Percentiles rank a stretch among this genome's conserved stretches.
phyloP scores from a whole-genome alignment of 768 basidiomycete species.

The Amanita jacksonii region DNA sequence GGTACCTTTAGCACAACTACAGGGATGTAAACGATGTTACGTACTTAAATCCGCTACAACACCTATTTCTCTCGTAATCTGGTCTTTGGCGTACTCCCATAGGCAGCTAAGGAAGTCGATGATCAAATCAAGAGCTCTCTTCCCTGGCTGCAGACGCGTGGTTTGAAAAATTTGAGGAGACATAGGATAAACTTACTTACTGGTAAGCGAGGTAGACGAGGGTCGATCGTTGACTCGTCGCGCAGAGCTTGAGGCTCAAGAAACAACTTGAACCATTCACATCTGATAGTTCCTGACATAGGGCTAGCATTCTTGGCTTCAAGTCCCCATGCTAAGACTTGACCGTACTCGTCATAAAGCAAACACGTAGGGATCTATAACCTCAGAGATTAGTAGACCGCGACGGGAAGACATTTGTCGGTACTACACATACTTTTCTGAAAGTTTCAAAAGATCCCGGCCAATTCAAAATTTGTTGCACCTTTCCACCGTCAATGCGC shows the following conservation, averaged over 20 bases:
- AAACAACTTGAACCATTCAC: constrained; percentile 76
- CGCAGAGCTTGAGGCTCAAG: constrained; percentile 75
- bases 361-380: constrained; percentile 69
- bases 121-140: constrained; percentile 70
- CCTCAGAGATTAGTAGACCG: constrained; percentile 6
- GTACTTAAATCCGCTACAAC: constrained; percentile 77
- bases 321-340: constrained; percentile 75
- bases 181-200: constrained; percentile 32
- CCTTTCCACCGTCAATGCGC: constrained; percentile 65
- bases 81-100: constrained; percentile 82
- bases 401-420: background rate
- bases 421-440: constrained; percentile 46
- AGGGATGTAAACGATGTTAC: constrained; percentile 14
- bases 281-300: constrained; percentile 48
- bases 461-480: constrained; percentile 84
- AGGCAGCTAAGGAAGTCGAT: constrained; percentile 75
- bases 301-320: constrained; percentile 78
- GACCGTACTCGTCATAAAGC: constrained; percentile 65
- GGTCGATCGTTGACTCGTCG: constrained; percentile 61
- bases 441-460: constrained; percentile 81
- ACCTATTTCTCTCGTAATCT: constrained; percentile 82
- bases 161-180: constrained; percentile 8
- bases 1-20: background rate
- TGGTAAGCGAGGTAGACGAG: constrained; percentile 69
- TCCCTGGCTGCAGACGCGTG: constrained; percentile 45